A percentile compares a stretch with the other conserved stretches of the same genome.
Evolutionary conservation across 768 basidiomycete genomes (phyloP).

Genomic region (Gelatoporia subvermispora): DNA sequence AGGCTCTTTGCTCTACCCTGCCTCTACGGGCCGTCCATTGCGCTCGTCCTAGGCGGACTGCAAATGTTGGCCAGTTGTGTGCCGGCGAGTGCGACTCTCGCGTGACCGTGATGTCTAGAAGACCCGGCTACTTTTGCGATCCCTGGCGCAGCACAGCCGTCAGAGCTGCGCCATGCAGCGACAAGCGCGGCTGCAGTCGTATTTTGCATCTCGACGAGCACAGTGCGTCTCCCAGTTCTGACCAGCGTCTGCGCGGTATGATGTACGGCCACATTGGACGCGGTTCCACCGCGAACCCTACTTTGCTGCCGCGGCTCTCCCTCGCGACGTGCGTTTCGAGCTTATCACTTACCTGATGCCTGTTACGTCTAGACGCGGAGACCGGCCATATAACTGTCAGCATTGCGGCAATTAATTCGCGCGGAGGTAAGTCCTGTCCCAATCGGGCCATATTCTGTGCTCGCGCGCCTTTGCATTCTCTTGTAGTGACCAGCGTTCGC

Average conservation of each 20-base stretch:
- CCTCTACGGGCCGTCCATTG: too few relatives aligned
- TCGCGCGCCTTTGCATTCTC: not conserved
- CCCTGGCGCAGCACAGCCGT: too few relatives aligned
- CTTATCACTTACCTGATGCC: slow-evolving; percentile 5
- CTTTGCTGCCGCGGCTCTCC: not conserved
- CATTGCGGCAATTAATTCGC: slow-evolving; percentile 90
- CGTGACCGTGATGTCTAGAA: too few relatives aligned
- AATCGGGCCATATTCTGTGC: not conserved
- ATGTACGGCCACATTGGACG: not conserved
- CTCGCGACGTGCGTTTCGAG: slow-evolving; percentile 5
- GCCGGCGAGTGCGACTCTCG: too few relatives aligned
- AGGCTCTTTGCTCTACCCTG: too few relatives aligned
- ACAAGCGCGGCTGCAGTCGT: not conserved
- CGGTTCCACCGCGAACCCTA: slow-evolving; percentile 3
- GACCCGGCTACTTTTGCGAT: too few relatives aligned
- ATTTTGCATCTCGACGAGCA: not conserved
- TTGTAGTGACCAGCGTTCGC: slow-evolving; percentile 72
- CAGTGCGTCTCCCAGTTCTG: too few relatives aligned
- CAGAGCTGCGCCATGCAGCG: too few relatives aligned
- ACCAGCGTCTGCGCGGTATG: not conserved
- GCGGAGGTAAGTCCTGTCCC: slow-evolving; percentile 48
- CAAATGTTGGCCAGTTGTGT: too few relatives aligned
- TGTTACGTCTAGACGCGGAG: slow-evolving; percentile 67
- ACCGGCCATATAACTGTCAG: slow-evolving; percentile 85
- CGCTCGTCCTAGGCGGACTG: too few relatives aligned